Conservation (phyloP, 768 basidiomycete genomes). For the Saitozyma sp. region DNA sequence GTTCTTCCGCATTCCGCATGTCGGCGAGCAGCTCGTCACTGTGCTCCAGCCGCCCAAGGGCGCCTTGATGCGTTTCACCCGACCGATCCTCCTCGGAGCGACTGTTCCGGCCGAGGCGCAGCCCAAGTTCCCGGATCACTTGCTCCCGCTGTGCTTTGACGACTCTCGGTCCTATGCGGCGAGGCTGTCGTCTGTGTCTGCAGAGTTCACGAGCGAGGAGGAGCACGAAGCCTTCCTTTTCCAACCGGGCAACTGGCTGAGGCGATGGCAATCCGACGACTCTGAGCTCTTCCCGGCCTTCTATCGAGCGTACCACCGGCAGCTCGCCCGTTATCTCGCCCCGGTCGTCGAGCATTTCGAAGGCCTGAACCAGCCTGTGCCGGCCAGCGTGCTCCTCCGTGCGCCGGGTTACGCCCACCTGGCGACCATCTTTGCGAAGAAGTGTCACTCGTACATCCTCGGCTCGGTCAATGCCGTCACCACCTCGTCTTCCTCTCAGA, state of each 20-base stretch:
- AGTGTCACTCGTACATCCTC: constrained; percentile 56
- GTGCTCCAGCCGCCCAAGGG: constrained; percentile 53
- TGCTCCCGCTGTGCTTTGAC: constrained; percentile 47
- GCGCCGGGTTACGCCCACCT: constrained; percentile 56
- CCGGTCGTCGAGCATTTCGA: constrained; percentile 41
- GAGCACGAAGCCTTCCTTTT: constrained; percentile 52
- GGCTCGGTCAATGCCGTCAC: constrained; percentile 57
- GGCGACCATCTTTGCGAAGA: constrained; percentile 55
- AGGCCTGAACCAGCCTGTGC: constrained; percentile 30
- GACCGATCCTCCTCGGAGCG: constrained; percentile 23
- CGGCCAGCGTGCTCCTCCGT: constrained; percentile 43
- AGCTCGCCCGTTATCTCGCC: constrained; percentile 51
- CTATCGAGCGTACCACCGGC: constrained; percentile 56
- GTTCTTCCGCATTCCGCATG: constrained; percentile 56
- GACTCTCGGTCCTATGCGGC: constrained; percentile 44
- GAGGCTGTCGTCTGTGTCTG: constrained; percentile 27
- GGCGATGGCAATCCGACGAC: constrained; percentile 57
- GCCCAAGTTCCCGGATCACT: constrained; percentile 49
- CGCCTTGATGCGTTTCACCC: constrained; percentile 51
- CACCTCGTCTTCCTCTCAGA: constrained; percentile 47
- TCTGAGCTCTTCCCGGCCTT: constrained; percentile 57
- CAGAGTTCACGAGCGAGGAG: constrained; percentile 34
- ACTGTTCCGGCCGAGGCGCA: constrained; percentile 15
- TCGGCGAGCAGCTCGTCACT: constrained; percentile 55
- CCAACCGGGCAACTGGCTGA: constrained; percentile 53